Conservation (phyloP, 2,329 filamentous ascomycete genomes). For the Xylaria sp. region DNA sequence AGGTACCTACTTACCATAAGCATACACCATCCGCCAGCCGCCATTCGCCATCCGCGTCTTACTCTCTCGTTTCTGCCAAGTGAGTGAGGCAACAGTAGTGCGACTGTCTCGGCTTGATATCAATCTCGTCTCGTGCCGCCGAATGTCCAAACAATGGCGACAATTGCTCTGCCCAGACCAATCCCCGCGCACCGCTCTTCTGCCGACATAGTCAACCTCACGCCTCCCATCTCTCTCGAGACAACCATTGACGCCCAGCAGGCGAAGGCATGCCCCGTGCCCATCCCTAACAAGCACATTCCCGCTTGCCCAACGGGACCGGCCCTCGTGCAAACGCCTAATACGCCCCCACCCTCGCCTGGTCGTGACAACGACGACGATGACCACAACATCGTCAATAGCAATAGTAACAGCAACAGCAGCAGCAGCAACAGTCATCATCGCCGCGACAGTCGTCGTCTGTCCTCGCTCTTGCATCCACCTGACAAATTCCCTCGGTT, state of each 20-base stretch:
- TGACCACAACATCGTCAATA: constrained; percentile 44
- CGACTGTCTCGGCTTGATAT: neutral
- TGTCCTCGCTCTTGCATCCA: constrained; percentile 76
- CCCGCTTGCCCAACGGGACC: constrained; percentile 89
- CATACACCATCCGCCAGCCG: too few species aligned
- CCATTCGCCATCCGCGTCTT: constrained; percentile 14
- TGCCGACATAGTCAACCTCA: constrained; percentile 54
- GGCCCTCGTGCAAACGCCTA: constrained; percentile 62
- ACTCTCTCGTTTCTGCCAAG: constrained; percentile 7
- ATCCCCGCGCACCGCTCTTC: constrained; percentile 58
- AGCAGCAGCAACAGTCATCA: neutral
- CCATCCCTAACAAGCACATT: constrained; percentile 88
- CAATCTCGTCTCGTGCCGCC: constrained; percentile 31
- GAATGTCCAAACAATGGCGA: constrained; percentile 58
- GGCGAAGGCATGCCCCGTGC: constrained; percentile 44
- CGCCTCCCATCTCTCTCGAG: constrained; percentile 56
- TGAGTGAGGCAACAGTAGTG: neutral
- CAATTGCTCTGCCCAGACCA: constrained; percentile 63
- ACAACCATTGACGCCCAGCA: constrained; percentile 51
- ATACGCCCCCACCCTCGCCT: constrained; percentile 74
- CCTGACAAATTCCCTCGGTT: constrained; percentile 69
- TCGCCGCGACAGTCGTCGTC: constrained; percentile 50
- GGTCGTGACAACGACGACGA: constrained; percentile 61
- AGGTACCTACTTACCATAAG: too few species aligned
- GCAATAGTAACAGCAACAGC: neutral